Evolutionary conservation across 192 early-diverging fungal species (phyloP), one percentile per base, ranked within the genome.

Genomic region (Linnemannia zychae): DNA sequence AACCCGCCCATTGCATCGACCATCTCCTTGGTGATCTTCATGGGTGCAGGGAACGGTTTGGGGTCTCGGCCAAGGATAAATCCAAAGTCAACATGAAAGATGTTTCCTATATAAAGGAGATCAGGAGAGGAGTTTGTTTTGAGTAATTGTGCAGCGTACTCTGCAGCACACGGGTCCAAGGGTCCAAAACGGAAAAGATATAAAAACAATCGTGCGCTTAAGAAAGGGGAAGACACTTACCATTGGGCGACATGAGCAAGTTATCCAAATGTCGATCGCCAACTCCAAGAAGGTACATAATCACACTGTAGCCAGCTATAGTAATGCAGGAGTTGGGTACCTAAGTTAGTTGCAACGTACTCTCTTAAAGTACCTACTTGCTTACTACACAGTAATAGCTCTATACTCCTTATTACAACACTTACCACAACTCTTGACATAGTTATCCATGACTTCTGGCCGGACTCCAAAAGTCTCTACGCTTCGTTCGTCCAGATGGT

Each of bases 21-120:
- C 99, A 99, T 99, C 91, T 99, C 99, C 80, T 98, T 98, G 81
- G 96, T 98, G 46, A 99, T 93, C 87, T 99, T 99, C 98, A 99
- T 99, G 1, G 99, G 99, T 17, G 99, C 98, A 48, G 99, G 99
- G 90, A 99, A 99, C 7, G 99, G 99, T 82, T 99, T 99, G 2
- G 99, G 99, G 75, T 99, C 99, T 66, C 99, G 92, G 7, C 99
- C 99, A 11, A 99, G 92, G 49, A 99, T 99, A 85, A 97, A 99
- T 20, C 98, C 97, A 92, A 99, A 99, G 87, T 99, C 99, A 31
- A 99, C 96, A 84, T 99, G 99, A 88, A 99, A 99, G 53, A 99
- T 86, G 73, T 95, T 90, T 28, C 96, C 95, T 94, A 79, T 24
- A 47, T 22, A 46, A 2, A 50, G 12, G 28, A 44, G 40, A 44